These are phyloP conservation scores for Besnoitia besnoiti DNA, from an alignment of 169 alveolate species.

Conservation along the genomic window DNA sequence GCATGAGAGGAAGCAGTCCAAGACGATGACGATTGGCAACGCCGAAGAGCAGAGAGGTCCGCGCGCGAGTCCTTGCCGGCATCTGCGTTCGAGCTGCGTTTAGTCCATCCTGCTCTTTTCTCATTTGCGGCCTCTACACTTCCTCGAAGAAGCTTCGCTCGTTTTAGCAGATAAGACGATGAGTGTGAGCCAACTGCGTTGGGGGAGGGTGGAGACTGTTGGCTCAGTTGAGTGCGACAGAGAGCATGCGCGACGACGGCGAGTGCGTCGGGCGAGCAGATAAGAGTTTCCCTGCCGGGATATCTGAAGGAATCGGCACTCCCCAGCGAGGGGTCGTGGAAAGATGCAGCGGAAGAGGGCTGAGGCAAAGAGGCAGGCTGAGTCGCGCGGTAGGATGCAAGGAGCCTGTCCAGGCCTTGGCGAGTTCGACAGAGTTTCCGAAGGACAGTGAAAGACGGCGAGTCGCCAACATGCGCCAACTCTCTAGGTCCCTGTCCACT, in stretches of 20 bases:
- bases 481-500: background rate
- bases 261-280: constrained; percentile 10
- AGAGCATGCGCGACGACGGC: background rate
- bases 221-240: background rate
- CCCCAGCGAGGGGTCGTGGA: background rate
- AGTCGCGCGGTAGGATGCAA: background rate
- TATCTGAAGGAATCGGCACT: background rate
- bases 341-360: background rate
- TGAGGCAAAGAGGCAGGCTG: background rate
- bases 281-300: background rate
- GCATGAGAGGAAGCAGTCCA: background rate
- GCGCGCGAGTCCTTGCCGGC: background rate
- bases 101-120: background rate
- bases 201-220: background rate
- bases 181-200: background rate
- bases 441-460: background rate
- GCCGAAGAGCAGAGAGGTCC: background rate
- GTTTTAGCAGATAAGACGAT: background rate
- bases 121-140: background rate
- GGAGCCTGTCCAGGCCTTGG: background rate
- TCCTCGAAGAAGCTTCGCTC: constrained; percentile 21
- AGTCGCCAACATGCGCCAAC: background rate
- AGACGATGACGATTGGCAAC: background rate
- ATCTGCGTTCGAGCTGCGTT: background rate
- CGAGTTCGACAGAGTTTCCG: constrained; percentile 19